A percentile compares a stretch with the other conserved stretches of the same genome.
Conservation (phyloP, 805 yeast genomes). For the Phaffomyces thermotolerans region DNA sequence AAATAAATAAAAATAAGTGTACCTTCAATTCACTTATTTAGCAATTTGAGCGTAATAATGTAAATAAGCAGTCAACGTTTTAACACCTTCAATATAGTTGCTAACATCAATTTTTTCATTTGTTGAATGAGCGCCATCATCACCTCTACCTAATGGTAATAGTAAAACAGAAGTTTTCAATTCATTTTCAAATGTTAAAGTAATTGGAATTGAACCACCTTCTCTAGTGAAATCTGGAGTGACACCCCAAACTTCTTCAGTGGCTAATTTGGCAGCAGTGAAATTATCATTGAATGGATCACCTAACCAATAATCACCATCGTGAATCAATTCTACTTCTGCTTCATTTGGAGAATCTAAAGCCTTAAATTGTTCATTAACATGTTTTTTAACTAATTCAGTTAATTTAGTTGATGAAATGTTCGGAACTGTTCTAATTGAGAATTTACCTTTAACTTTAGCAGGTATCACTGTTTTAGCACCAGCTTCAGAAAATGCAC, state of each 20-base stretch:
- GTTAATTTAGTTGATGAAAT: conserved; percentile 77
- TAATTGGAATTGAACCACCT: conserved; percentile 98
- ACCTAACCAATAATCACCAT: conserved; percentile 93
- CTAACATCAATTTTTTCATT: conserved; percentile 87
- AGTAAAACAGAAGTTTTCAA: conserved; percentile 79
- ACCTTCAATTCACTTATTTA: not conserved
- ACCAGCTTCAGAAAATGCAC: conserved; percentile 91
- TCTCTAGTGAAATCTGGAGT: conserved; percentile 97
- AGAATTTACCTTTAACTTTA: conserved; percentile 87
- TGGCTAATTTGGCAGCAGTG: conserved; percentile 91
- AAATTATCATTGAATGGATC: conserved; percentile 90
- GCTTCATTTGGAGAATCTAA: conserved; percentile 72
- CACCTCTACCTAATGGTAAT: conserved; percentile 98
- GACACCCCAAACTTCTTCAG: conserved; percentile 88
- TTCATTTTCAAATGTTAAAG: conserved; percentile 85
- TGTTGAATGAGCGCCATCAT: conserved; percentile 98
- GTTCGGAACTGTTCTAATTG: conserved; percentile 95
- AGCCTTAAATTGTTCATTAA: conserved; percentile 55
- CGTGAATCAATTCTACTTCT: conserved; percentile 76
- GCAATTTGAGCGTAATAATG: conserved; percentile 59
- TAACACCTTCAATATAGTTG: conserved; percentile 89
- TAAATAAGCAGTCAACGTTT: conserved; percentile 87
- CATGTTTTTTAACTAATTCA: conserved; percentile 64
- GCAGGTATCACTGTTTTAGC: conserved; percentile 99
- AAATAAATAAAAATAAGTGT: too few species aligned